These are phyloP conservation scores for Anaeramoeba flamelloides DNA, from an alignment of 78 protist species.

Conservation along the genomic window DNA sequence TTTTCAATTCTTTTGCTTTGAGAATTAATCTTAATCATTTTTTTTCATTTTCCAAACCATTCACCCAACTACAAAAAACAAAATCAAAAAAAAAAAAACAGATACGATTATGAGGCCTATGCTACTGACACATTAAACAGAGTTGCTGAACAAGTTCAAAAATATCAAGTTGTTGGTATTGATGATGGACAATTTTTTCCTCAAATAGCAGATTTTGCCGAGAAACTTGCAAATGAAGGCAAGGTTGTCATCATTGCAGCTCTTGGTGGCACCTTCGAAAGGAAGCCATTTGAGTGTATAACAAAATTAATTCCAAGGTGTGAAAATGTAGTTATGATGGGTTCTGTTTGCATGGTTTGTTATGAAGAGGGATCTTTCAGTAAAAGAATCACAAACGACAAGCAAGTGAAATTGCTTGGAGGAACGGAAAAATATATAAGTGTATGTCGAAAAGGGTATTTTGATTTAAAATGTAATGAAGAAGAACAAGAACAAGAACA, in stretches of 20 bases:
- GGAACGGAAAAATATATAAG: constrained; percentile 63
- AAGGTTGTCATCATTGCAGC: constrained; percentile 68
- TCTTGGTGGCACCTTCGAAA: constrained; percentile 19
- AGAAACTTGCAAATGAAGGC: constrained; percentile 54
- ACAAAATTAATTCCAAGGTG: constrained; percentile 45
- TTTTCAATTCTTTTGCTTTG: too few species aligned
- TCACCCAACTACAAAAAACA: constrained; percentile 42
- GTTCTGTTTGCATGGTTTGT: constrained; percentile 59
- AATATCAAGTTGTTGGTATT: constrained; percentile 57
- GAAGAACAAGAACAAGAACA: too few species aligned
- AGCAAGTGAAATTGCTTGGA: constrained; percentile 53
- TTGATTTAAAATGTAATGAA: too few species aligned
- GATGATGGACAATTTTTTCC: constrained; percentile 87
- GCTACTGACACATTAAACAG: constrained; percentile 31
- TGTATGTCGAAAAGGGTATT: constrained; percentile 64
- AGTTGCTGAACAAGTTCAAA: constrained; percentile 13
- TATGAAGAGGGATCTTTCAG: constrained; percentile 52
- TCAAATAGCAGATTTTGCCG: constrained; percentile 53
- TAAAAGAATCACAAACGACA: constrained; percentile 35
- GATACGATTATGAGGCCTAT: constrained; percentile 33
- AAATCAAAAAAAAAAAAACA: constrained; percentile 45
- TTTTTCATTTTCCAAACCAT: too few species aligned
- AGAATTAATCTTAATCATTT: too few species aligned
- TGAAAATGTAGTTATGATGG: constrained; percentile 51
- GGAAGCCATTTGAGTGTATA: constrained; percentile 38